phyloP scores from a whole-genome alignment of 768 basidiomycete genomes.

The Lactarius akahatsu region DNA sequence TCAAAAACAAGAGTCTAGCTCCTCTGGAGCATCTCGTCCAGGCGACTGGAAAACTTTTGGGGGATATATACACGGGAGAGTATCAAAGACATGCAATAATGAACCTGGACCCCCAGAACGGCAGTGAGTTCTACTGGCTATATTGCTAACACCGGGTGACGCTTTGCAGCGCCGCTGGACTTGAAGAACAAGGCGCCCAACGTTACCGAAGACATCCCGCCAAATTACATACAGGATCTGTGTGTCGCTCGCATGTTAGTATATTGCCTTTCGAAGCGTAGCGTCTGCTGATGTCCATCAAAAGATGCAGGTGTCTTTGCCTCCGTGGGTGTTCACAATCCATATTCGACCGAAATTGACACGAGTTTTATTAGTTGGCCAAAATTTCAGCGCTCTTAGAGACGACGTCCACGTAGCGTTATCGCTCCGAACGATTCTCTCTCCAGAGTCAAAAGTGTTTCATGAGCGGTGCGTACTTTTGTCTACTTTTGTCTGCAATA shows the following conservation, averaged over 20 bases:
- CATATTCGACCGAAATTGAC: not conserved
- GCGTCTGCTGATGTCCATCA: not conserved
- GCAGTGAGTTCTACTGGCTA: not conserved
- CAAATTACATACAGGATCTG: slow-evolving; percentile 12
- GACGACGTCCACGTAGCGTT: not conserved
- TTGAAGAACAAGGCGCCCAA: not conserved
- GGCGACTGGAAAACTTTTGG: slow-evolving; percentile 4
- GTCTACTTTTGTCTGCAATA: too few species aligned
- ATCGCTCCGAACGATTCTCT: not conserved
- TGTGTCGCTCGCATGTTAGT: slow-evolving; percentile 18
- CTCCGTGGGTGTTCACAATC: slow-evolving; percentile 6
- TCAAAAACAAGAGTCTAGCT: not conserved
- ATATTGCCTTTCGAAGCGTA: not conserved
- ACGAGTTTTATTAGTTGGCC: not conserved
- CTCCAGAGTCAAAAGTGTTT: slow-evolving; percentile 4
- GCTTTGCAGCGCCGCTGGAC: not conserved
- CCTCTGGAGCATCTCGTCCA: slow-evolving; percentile 1
- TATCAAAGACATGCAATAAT: slow-evolving; percentile 7
- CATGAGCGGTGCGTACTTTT: slow-evolving; percentile 10
- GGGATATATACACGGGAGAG: slow-evolving; percentile 19
- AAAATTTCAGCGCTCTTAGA: slow-evolving; percentile 13
- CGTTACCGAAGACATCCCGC: slow-evolving; percentile 2
- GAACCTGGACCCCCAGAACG: not conserved
- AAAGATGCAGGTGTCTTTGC: slow-evolving; percentile 21
- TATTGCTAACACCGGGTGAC: not conserved